These are phyloP conservation scores for Pterulicium gracile DNA, from an alignment of 1,284 basidiomycete species.

Conservation along the genomic window DNA sequence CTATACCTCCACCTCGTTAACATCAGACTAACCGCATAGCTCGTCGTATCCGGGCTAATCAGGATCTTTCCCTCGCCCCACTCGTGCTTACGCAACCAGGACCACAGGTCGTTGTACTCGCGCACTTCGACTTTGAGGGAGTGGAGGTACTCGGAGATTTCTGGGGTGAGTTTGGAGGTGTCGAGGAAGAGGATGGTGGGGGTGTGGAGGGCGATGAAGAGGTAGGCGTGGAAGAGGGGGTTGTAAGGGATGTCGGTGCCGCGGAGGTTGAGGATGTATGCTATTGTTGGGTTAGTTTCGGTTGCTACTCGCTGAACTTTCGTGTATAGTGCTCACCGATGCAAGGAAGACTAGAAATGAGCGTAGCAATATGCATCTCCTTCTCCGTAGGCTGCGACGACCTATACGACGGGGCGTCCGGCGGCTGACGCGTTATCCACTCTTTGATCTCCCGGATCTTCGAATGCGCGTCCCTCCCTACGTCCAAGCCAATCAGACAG, in stretches of 20 bases:
- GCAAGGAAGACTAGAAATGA: slow-evolving; percentile 49
- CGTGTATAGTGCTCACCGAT: slow-evolving; percentile 51
- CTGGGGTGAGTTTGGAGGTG: slow-evolving; percentile 40
- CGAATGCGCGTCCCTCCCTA: slow-evolving; percentile 2
- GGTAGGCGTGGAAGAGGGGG: slow-evolving; percentile 80
- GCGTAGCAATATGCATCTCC: slow-evolving; percentile 54
- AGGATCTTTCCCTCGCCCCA: slow-evolving; percentile 72
- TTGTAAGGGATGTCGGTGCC: slow-evolving; percentile 82
- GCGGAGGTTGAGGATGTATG: slow-evolving; percentile 77
- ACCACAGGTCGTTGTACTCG: slow-evolving; percentile 76
- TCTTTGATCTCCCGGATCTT: background rate
- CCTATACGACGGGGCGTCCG: slow-evolving; percentile 51
- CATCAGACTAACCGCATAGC: slow-evolving; percentile 73
- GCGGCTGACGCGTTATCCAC: slow-evolving; percentile 35
- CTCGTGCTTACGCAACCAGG: slow-evolving; percentile 60
- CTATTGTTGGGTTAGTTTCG: too few relatives aligned
- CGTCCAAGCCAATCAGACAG: too few relatives aligned
- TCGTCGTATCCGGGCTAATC: slow-evolving; percentile 60
- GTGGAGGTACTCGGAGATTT: slow-evolving; percentile 47
- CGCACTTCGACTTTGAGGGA: slow-evolving; percentile 46
- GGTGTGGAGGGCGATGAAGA: slow-evolving; percentile 55
- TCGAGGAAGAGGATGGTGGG: slow-evolving; percentile 57
- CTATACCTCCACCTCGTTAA: slow-evolving; percentile 71
- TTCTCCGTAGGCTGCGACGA: slow-evolving; percentile 39
- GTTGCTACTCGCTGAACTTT: slow-evolving; percentile 5